These are phyloP conservation scores for Phytopythium kandeliae DNA, from an alignment of 352 stramenopile species.

Conservation along the genomic window DNA sequence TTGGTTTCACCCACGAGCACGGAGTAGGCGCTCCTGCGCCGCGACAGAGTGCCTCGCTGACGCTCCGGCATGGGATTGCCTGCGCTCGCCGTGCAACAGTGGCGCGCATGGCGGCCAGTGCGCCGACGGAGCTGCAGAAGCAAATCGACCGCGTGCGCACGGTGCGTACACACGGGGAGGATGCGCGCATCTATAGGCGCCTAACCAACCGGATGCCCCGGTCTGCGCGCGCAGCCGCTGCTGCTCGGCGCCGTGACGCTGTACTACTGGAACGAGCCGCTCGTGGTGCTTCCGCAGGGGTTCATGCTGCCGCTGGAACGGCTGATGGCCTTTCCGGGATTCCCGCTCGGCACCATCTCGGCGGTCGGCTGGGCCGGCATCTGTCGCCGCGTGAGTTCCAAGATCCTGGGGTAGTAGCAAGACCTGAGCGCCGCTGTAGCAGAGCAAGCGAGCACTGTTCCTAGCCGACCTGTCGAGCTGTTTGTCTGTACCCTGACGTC, in stretches of 20 bases:
- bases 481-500: neutral
- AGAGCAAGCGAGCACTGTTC: neutral
- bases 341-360: slow-evolving; percentile 68
- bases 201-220: neutral
- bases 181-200: neutral
- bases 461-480: neutral
- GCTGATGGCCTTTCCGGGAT: slow-evolving; percentile 68
- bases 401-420: slow-evolving; percentile 56
- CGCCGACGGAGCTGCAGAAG: slow-evolving; percentile 70
- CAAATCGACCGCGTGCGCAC: slow-evolving; percentile 66
- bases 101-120: slow-evolving; percentile 54
- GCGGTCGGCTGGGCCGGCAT: slow-evolving; percentile 71
- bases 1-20: too few species aligned
- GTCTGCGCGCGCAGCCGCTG: slow-evolving; percentile 28
- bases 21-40: too few species aligned
- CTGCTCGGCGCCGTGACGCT: slow-evolving; percentile 45
- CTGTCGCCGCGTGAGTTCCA: slow-evolving; percentile 66
- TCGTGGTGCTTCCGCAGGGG: slow-evolving; percentile 64
- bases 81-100: slow-evolving; percentile 17
- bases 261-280: slow-evolving; percentile 76
- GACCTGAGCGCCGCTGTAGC: neutral
- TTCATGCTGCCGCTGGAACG: slow-evolving; percentile 77
- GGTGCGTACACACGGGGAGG: slow-evolving; percentile 26
- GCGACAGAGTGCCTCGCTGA: too few species aligned
- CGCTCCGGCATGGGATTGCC: too few species aligned